Base-by-base conservation (phyloP, 306 rosid genomes). In the Cicer cuneatum region DNA sequence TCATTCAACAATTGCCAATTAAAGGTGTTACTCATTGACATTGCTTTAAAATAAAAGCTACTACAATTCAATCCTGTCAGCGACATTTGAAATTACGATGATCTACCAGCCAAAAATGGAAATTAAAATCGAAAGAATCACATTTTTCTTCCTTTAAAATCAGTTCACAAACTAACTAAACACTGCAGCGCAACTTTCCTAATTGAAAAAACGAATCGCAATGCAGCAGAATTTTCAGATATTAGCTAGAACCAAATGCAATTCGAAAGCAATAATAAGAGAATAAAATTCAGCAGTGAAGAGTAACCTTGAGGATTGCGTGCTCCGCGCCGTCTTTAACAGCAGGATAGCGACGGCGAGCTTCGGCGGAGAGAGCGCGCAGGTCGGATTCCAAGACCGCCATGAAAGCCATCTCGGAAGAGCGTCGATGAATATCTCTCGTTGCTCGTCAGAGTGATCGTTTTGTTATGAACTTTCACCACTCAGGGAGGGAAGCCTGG, bases 371-470 rank as follows among this genome's bases (percentile, higher is more conserved):
- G 76, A 93, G 94, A 13, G 98, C 96, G 58, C 98, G 98, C 72
- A 93, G 98, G 90, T 93, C 98, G 51, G 97, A 91, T 85, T 93
- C 98, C 83, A 93, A 84, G 70, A 88, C 98, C 80, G 96, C 96
- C 98, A 91, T 93, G 91, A 93, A 93, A 87, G 97, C 96, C 98
- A 93, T 93, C 78, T 75, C 73, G 79, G 82, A 72, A 81, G 73
- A 18, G 16, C 75, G 81, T 16, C 35, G 69, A 46, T 19, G 16
- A 38, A 68, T 69, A 29, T 29, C 33, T 29, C 3, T 2, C 33
- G 33, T 29, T 57, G 47, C 67, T 7, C 4, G 52, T 33, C 61
- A 62, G 37, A 37, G 18, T 38, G 81, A 81, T 77, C 69, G 29
- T 35, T 18, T 66, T 39, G 41, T 39, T 66, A 33, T 24, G 71